Evolutionary conservation across 139 green algal species (phyloP).

Genomic region (Chlamydomonas sphaeroides): DNA sequence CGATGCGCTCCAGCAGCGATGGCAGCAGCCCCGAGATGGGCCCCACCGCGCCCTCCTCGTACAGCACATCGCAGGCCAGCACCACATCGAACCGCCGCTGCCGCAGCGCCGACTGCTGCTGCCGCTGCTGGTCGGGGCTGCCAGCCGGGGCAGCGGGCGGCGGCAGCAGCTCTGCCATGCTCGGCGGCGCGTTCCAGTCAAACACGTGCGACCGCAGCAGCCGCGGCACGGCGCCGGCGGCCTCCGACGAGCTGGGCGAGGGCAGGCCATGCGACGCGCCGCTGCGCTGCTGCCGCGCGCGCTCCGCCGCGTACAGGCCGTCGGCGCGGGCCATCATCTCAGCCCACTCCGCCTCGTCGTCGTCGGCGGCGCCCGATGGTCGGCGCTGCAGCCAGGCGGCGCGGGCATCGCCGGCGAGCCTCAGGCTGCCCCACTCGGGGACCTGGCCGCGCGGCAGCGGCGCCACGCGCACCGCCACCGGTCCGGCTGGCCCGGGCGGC

Average conservation of each 20-base stretch:
- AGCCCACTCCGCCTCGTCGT: background rate
- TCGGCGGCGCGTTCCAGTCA: slow-evolving; percentile 61
- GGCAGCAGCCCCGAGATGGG: slow-evolving; percentile 65
- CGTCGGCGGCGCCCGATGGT: too few species aligned
- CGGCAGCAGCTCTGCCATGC: slow-evolving; percentile 12
- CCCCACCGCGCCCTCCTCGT: slow-evolving; percentile 63
- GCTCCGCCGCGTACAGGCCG: background rate
- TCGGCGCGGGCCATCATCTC: background rate
- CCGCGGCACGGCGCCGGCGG: too few species aligned
- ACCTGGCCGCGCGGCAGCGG: background rate
- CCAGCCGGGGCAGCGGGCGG: too few species aligned
- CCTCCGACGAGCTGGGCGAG: too few species aligned
- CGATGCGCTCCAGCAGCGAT: slow-evolving; percentile 14
- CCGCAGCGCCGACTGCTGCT: background rate
- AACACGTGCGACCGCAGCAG: slow-evolving; percentile 54
- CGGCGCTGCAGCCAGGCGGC: background rate
- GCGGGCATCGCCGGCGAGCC: slow-evolving; percentile 10
- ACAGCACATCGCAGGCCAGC: slow-evolving; percentile 80
- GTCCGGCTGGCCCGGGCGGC: slow-evolving; percentile 2
- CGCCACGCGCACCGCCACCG: background rate
- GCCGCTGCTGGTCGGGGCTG: background rate
- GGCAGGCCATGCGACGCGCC: background rate
- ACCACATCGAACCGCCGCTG: slow-evolving; percentile 66
- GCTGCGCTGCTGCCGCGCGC: slow-evolving; percentile 26
- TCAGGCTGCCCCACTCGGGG: background rate